Evolutionary conservation across 768 basidiomycete genomes (phyloP).

Genomic region (Tricholoma sp.): DNA sequence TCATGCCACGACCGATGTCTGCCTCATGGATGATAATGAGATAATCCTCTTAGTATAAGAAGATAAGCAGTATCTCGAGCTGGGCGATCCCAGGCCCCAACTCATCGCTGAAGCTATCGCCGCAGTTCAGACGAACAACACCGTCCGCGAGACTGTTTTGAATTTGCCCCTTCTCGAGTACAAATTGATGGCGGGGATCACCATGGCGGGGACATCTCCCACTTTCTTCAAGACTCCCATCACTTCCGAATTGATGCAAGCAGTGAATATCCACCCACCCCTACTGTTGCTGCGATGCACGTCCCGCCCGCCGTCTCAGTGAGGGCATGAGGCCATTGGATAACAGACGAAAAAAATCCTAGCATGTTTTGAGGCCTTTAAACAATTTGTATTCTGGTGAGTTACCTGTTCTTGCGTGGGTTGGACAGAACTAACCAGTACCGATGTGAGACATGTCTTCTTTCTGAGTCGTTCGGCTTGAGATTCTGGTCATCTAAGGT

Average conservation of each 20-base stretch:
- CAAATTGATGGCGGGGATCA: not conserved
- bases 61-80: not conserved
- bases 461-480: not conserved
- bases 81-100: conserved; percentile 12
- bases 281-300: not conserved
- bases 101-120: conserved; percentile 22
- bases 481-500: not conserved
- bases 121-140: conserved; percentile 21
- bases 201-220: not conserved
- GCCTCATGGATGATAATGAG: not conserved
- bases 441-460: not conserved
- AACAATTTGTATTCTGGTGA: not conserved
- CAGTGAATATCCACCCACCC: not conserved
- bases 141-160: not conserved
- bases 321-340: not conserved
- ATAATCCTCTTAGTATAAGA: not conserved
- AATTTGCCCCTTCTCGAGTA: not conserved
- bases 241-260: not conserved
- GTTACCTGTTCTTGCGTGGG: not conserved
- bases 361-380: not conserved
- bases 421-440: not conserved
- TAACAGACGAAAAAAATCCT: not conserved
- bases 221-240: not conserved
- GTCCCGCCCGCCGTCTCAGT: not conserved
- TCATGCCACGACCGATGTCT: not conserved